A percentile compares a stretch with the other conserved stretches of the same genome.
These are phyloP conservation scores for Candida chilensis DNA, from an alignment of 805 yeast species.

Conservation along the genomic window DNA sequence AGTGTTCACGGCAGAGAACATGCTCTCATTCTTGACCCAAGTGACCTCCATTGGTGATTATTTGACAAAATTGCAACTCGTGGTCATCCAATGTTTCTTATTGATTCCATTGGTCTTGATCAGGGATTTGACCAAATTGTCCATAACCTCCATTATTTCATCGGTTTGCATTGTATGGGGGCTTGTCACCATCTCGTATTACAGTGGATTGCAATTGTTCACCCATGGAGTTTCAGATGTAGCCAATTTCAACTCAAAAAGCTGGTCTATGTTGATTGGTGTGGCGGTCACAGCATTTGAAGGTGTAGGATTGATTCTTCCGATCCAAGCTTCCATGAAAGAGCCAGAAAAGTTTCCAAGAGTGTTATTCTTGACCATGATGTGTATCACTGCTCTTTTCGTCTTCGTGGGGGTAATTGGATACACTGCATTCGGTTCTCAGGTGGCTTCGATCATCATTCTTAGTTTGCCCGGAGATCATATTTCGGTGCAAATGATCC, in stretches of 20 bases:
- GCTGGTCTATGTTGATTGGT: slow-evolving; percentile 69
- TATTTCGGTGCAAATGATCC: slow-evolving; percentile 55
- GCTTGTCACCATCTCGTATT: slow-evolving; percentile 52
- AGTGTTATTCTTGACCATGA: slow-evolving; percentile 52
- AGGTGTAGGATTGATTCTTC: slow-evolving; percentile 76
- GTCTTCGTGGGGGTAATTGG: slow-evolving; percentile 60
- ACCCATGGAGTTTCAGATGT: slow-evolving; percentile 41
- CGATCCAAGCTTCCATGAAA: slow-evolving; percentile 75
- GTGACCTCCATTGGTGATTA: slow-evolving; percentile 31
- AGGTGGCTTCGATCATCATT: slow-evolving; percentile 59
- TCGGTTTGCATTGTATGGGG: slow-evolving; percentile 64
- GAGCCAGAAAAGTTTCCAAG: slow-evolving; percentile 66
- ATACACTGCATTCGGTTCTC: slow-evolving; percentile 58
- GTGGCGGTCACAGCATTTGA: slow-evolving; percentile 86
- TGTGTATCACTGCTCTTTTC: slow-evolving; percentile 54
- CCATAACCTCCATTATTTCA: slow-evolving; percentile 64
- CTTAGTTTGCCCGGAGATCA: slow-evolving; percentile 64
- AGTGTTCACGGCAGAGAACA: slow-evolving; percentile 68
- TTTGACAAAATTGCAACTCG: slow-evolving; percentile 33
- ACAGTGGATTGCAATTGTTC: slow-evolving; percentile 36
- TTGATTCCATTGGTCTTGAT: slow-evolving; percentile 64
- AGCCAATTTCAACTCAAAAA: slow-evolving; percentile 40
- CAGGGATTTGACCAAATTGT: slow-evolving; percentile 68
- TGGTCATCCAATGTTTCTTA: slow-evolving; percentile 44
- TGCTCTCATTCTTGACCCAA: slow-evolving; percentile 51